phyloP scores from a whole-genome alignment of 2,329 filamentous ascomycete genomes.

The Fulvia fulva region DNA sequence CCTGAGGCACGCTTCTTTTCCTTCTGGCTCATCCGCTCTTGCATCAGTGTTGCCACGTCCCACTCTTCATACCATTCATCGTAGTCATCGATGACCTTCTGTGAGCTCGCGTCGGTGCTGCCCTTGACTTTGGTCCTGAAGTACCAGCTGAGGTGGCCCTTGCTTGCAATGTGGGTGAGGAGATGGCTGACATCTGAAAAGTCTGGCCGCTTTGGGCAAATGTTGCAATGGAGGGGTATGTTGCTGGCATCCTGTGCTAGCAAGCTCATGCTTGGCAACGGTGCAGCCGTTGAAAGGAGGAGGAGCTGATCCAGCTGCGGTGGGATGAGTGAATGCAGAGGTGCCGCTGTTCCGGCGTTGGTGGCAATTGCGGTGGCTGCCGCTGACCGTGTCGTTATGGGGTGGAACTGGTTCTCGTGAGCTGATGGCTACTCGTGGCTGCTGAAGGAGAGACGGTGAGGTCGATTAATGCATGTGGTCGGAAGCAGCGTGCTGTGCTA shows the following conservation, averaged over 20 bases:
- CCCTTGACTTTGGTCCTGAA: conserved; percentile 76
- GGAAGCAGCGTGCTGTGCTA: conserved; percentile 20
- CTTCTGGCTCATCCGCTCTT: conserved; percentile 73
- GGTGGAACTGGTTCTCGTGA: conserved; percentile 5
- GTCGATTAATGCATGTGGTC: conserved; percentile 17
- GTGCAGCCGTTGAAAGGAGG: not conserved
- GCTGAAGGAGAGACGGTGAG: conserved; percentile 20
- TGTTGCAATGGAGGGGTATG: conserved; percentile 72
- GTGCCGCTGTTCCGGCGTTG: not conserved
- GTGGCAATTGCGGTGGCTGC: conserved; percentile 1
- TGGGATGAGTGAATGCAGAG: conserved; percentile 4
- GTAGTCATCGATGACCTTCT: conserved; percentile 61
- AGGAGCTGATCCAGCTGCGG: conserved; percentile 2
- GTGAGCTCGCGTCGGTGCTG: conserved; percentile 55
- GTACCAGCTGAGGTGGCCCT: conserved; percentile 80
- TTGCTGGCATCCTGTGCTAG: conserved; percentile 34
- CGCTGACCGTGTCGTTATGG: not conserved
- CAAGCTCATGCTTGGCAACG: conserved; percentile 25
- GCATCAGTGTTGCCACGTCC: conserved; percentile 67
- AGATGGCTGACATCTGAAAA: conserved; percentile 92
- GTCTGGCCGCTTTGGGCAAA: conserved; percentile 72
- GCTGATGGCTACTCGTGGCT: conserved; percentile 1
- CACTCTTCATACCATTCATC: conserved; percentile 74
- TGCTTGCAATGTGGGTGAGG: conserved; percentile 87
- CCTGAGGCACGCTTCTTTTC: conserved; percentile 50